Evolutionary conservation across 2,329 filamentous ascomycete genomes (phyloP).

Genomic region (Venturia effusa): DNA sequence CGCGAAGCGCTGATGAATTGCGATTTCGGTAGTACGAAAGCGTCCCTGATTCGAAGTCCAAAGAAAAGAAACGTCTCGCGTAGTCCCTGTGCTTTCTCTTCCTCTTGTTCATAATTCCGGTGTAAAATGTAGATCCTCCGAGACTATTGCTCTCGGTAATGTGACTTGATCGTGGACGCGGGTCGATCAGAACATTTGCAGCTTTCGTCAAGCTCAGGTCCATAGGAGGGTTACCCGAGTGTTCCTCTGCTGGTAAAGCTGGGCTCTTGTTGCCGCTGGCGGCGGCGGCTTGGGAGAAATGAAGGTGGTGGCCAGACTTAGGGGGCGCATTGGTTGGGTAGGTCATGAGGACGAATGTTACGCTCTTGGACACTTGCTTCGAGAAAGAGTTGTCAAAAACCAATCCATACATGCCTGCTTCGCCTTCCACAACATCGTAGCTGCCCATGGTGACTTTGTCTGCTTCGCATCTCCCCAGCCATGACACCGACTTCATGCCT

Average conservation of each 20-base stretch:
- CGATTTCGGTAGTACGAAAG: slow-evolving; percentile 94
- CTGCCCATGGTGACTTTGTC: slow-evolving; percentile 90
- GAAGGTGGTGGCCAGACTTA: slow-evolving; percentile 61
- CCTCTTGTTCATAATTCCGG: slow-evolving; percentile 78
- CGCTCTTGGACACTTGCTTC: slow-evolving; percentile 81
- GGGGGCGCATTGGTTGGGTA: slow-evolving; percentile 77
- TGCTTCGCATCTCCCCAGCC: slow-evolving; percentile 91
- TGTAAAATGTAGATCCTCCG: slow-evolving; percentile 53
- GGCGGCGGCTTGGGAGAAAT: slow-evolving; percentile 44
- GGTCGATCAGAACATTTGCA: slow-evolving; percentile 21
- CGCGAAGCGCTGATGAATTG: slow-evolving; percentile 82
- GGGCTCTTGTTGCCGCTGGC: slow-evolving; percentile 33
- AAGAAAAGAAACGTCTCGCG: slow-evolving; percentile 85
- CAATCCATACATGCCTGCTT: slow-evolving; percentile 88
- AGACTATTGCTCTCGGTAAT: slow-evolving; percentile 17
- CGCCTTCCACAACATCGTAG: slow-evolving; percentile 61
- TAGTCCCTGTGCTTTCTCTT: slow-evolving; percentile 90
- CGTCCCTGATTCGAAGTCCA: slow-evolving; percentile 89
- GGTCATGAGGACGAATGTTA: slow-evolving; percentile 87
- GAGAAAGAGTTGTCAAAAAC: slow-evolving; percentile 99
- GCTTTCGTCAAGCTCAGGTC: slow-evolving; percentile 9
- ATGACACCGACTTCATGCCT: slow-evolving; percentile 54
- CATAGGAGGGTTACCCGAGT: slow-evolving; percentile 39
- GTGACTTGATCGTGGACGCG: slow-evolving; percentile 29
- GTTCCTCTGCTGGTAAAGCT: slow-evolving; percentile 33